These are phyloP conservation scores for Pulveroboletus sp. DNA, from an alignment of 768 basidiomycete genomes.

Conservation along the genomic window DNA sequence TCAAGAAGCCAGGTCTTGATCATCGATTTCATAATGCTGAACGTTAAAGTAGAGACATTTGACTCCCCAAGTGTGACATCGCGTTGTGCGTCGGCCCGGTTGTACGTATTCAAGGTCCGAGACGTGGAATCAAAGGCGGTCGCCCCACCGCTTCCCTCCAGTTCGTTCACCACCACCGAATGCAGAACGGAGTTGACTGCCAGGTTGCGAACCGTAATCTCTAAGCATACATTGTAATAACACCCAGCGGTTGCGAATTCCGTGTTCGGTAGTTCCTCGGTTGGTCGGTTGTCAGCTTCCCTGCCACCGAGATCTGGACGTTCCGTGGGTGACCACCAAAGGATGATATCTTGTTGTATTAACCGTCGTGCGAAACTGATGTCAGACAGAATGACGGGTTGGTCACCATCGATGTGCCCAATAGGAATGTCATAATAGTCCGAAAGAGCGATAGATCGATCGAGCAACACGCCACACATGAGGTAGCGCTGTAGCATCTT, in stretches of 20 bases:
- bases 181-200: conserved; percentile 94
- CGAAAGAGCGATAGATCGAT: conserved; percentile 74
- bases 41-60: conserved; percentile 82
- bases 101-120: conserved; percentile 87
- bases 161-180: conserved; percentile 92
- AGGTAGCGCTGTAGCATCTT: conserved; percentile 88
- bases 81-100: conserved; percentile 54
- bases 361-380: conserved; percentile 88
- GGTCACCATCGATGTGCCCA: conserved; percentile 90
- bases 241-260: conserved; percentile 84
- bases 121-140: conserved; percentile 94
- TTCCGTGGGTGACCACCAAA: conserved; percentile 96
- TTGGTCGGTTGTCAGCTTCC: conserved; percentile 77
- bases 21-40: conserved; percentile 81
- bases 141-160: conserved; percentile 92
- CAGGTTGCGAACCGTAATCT: conserved; percentile 85
- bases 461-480: conserved; percentile 73
- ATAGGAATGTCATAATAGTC: conserved; percentile 92
- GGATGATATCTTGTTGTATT: conserved; percentile 80
- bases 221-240: conserved; percentile 91
- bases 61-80: conserved; percentile 87
- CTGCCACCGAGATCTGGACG: conserved; percentile 91
- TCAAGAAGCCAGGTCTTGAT: conserved; percentile 90
- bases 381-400: conserved; percentile 84
- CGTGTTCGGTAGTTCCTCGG: conserved; percentile 77